Percentiles rank a stretch among this genome's conserved stretches.
phyloP scores from a whole-genome alignment of 2,329 filamentous ascomycete species.

The Aureobasidium namibiae region DNA sequence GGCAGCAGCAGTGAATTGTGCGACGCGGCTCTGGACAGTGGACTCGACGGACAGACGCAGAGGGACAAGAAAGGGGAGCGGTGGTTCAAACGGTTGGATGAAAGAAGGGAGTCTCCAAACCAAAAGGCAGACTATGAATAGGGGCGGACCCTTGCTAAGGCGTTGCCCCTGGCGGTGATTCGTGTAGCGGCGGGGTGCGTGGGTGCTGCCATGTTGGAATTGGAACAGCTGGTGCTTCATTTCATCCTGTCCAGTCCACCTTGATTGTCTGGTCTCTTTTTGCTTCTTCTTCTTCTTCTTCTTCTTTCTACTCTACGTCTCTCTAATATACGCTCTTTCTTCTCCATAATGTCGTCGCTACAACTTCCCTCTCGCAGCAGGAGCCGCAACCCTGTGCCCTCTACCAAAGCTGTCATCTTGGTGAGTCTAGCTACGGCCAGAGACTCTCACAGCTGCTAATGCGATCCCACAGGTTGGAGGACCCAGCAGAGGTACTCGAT shows the following conservation, averaged over 20 bases:
- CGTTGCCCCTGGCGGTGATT: constrained; percentile 6
- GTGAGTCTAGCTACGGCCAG: constrained; percentile 42
- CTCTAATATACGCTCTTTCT: background rate
- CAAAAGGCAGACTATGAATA: background rate
- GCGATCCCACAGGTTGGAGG: constrained; percentile 66
- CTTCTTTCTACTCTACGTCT: background rate
- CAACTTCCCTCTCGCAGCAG: constrained; percentile 25
- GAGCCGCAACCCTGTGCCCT: constrained; percentile 36
- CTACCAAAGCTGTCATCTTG: constrained; percentile 91
- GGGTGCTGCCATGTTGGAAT: too few relatives aligned
- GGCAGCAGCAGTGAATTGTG: background rate
- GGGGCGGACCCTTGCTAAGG: background rate
- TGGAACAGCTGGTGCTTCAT: constrained; percentile 6
- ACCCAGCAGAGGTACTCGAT: constrained; percentile 89
- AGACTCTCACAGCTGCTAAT: constrained; percentile 13
- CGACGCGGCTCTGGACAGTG: background rate
- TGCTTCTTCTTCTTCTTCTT: background rate
- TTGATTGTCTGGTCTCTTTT: background rate
- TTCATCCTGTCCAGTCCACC: background rate
- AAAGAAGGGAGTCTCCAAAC: background rate
- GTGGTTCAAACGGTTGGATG: background rate
- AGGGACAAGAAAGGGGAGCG: background rate
- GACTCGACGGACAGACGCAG: background rate
- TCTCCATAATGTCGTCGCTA: constrained; percentile 15
- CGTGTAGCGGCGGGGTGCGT: background rate